Conservation (phyloP, 306 rosid species). For the Quercus glauca region DNA sequence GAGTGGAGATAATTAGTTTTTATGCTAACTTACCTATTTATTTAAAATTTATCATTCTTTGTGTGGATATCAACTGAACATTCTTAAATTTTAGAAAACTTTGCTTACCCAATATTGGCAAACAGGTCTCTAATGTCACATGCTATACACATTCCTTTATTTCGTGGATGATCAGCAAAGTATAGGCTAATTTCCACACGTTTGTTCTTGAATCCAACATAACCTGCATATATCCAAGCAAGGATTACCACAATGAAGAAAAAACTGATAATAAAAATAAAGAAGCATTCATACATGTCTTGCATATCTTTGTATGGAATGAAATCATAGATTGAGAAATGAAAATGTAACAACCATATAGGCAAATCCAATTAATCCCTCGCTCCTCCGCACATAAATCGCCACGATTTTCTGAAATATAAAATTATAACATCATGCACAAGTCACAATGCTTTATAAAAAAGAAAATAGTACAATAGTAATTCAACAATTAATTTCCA, state of each 20-base stretch:
- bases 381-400: slow-evolving; percentile 31
- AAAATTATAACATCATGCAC: background rate
- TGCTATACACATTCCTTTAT: slow-evolving; percentile 37
- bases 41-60: no score
- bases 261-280: background rate
- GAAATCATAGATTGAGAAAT: background rate
- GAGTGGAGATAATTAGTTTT: no score
- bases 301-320: background rate
- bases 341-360: background rate
- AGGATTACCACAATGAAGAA: background rate
- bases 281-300: no score
- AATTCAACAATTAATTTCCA: no score
- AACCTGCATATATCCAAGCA: slow-evolving; percentile 43
- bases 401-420: slow-evolving; percentile 35
- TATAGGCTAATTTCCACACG: slow-evolving; percentile 36
- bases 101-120: slow-evolving; percentile 39
- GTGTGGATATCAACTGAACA: no score
- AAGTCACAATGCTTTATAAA: background rate
- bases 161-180: slow-evolving; percentile 28
- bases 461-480: no score
- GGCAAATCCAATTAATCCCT: slow-evolving; percentile 21
- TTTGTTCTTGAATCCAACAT: slow-evolving; percentile 50
- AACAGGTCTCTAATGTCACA: slow-evolving; percentile 25
- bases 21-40: no score
- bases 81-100: no score